Conservation (phyloP, 768 basidiomycete genomes). For the Hydnum rufescens region DNA sequence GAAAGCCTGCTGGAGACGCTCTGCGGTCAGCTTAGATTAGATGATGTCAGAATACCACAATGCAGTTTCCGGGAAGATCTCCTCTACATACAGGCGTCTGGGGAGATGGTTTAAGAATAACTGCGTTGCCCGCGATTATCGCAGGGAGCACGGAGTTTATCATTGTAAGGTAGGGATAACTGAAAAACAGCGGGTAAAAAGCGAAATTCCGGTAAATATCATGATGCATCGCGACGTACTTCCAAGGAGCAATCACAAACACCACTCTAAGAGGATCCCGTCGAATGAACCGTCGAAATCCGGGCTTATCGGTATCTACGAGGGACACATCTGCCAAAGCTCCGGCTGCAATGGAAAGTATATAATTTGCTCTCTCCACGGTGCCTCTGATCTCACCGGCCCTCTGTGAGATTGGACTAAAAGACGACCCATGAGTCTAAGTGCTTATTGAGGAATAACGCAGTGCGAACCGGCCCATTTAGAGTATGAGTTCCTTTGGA, state of each 20-base stretch:
- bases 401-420: slow-evolving; percentile 59
- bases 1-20: slow-evolving; percentile 53
- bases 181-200: too few species aligned
- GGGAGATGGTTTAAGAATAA: slow-evolving; percentile 88
- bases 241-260: slow-evolving; percentile 81
- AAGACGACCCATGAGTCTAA: too few species aligned
- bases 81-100: slow-evolving; percentile 46
- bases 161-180: slow-evolving; percentile 76
- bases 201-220: too few species aligned
- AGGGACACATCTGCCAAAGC: slow-evolving; percentile 57
- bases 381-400: slow-evolving; percentile 67
- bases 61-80: too few species aligned
- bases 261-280: slow-evolving; percentile 74
- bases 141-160: slow-evolving; percentile 88
- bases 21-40: slow-evolving; percentile 43
- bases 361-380: slow-evolving; percentile 60
- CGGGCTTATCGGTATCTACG: slow-evolving; percentile 59
- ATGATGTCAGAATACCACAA: not conserved
- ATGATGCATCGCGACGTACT: slow-evolving; percentile 38
- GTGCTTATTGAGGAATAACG: not conserved
- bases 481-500: slow-evolving; percentile 54
- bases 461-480: slow-evolving; percentile 74
- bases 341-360: slow-evolving; percentile 64
- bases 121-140: slow-evolving; percentile 70
- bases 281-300: slow-evolving; percentile 67